phyloP scores from a whole-genome alignment of 2,329 filamentous ascomycete genomes.

The Cordyceps militaris region DNA sequence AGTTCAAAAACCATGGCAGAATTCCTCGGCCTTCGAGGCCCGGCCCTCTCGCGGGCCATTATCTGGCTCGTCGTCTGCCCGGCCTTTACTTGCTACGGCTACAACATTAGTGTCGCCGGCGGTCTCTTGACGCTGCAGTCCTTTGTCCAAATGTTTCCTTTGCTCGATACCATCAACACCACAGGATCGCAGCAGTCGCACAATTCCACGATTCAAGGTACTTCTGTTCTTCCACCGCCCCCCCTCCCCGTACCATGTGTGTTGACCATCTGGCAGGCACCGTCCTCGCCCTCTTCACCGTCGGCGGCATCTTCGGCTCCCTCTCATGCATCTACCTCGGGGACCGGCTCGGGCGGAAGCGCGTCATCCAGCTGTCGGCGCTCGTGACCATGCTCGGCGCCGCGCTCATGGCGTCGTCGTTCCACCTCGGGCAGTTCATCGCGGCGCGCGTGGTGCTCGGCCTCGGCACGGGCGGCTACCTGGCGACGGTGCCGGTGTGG shows the following conservation, averaged over 20 bases:
- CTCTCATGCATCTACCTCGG: slow-evolving; percentile 36
- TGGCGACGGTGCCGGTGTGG: slow-evolving; percentile 48
- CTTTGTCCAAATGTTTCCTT: slow-evolving; percentile 47
- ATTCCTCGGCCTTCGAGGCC: slow-evolving; percentile 31
- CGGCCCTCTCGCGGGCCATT: slow-evolving; percentile 29
- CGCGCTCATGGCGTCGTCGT: slow-evolving; percentile 46
- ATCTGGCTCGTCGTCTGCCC: slow-evolving; percentile 36
- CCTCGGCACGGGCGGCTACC: slow-evolving; percentile 45
- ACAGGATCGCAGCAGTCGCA: slow-evolving; percentile 25
- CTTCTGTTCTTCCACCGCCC: neutral
- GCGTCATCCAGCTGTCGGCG: slow-evolving; percentile 47
- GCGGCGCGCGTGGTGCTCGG: slow-evolving; percentile 45
- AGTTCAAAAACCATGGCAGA: slow-evolving; percentile 7
- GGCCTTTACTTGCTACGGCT: slow-evolving; percentile 40
- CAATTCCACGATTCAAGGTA: slow-evolving; percentile 39
- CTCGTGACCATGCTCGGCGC: slow-evolving; percentile 45
- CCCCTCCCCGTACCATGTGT: too few species aligned
- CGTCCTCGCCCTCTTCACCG: slow-evolving; percentile 45
- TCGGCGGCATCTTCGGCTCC: slow-evolving; percentile 51
- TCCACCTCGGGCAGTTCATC: slow-evolving; percentile 27
- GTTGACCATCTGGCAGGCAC: slow-evolving; percentile 25
- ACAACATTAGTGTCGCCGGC: slow-evolving; percentile 64
- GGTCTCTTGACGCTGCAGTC: slow-evolving; percentile 58
- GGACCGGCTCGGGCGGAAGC: slow-evolving; percentile 51
- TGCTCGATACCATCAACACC: slow-evolving; percentile 45